A percentile compares a stretch with the other conserved stretches of the same genome.
phyloP scores from a whole-genome alignment of 176 grass and related monocot species.

The Rhynchospora tenuis region DNA sequence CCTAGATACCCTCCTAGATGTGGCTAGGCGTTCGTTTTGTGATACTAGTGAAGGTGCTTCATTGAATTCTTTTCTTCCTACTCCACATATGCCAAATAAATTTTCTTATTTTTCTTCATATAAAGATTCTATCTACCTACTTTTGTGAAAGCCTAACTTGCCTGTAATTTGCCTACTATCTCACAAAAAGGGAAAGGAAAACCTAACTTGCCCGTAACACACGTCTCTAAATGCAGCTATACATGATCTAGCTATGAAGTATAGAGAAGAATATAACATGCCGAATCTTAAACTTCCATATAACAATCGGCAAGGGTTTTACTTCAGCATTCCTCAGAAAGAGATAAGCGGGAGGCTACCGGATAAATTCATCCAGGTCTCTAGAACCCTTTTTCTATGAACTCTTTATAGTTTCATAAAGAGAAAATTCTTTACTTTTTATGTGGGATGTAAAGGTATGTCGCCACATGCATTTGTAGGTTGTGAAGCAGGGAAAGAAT shows the following conservation, averaged over 20 bases:
- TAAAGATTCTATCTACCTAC: slow-evolving; percentile 13
- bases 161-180: not conserved
- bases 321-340: slow-evolving; percentile 82
- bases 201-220: not conserved
- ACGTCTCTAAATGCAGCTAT: slow-evolving; percentile 37
- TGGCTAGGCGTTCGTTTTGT: slow-evolving; percentile 80
- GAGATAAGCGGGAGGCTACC: slow-evolving; percentile 73
- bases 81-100: not conserved
- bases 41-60: slow-evolving; percentile 81
- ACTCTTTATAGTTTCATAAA: slow-evolving; percentile 21
- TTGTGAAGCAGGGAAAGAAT: slow-evolving; percentile 94
- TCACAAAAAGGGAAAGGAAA: too few species aligned
- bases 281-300: slow-evolving; percentile 86
- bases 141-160: slow-evolving; percentile 8
- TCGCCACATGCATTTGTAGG: slow-evolving; percentile 37
- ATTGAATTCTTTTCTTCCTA: not conserved
- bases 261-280: slow-evolving; percentile 75
- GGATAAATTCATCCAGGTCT: slow-evolving; percentile 89
- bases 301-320: slow-evolving; percentile 82
- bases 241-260: slow-evolving; percentile 71
- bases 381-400: slow-evolving; percentile 15
- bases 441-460: not conserved
- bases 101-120: not conserved
- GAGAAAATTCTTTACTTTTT: slow-evolving; percentile 13
- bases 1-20: slow-evolving; percentile 85